Evolutionary conservation across 768 basidiomycete genomes (phyloP), one percentile per base, ranked within the genome.

Genomic region (Psilocybe tampanensis): DNA sequence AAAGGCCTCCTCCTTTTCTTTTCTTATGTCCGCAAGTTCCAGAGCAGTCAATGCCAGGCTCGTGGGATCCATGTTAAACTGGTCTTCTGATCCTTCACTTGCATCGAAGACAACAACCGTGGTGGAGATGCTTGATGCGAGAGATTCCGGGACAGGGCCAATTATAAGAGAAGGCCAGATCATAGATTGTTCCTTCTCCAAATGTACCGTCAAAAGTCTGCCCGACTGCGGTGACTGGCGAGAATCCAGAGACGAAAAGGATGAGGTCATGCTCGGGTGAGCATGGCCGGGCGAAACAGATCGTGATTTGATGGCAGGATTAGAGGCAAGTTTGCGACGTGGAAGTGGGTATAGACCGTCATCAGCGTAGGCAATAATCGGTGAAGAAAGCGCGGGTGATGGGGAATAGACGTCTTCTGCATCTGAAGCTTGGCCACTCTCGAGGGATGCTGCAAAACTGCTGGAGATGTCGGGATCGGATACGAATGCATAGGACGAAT

Each of bases 381-480:
- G 87, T 1, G 90, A 89, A 1, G 86, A 85, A 22, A 85, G 66
- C 0, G 78, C 84, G 0, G 88, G 81, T 11, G 88, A 86, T 2
- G 83, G 67, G 11, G 75, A 75, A 39, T 74, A 55, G 11, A 62
- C 68, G 59, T 92, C 90, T 54, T 92, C 91, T 13, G 78, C 76
- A 57, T 93, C 91, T 21, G 91, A 92, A 11, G 80, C 79, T 23
- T 85, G 86, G 13, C 77, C 86, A 61, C 88, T 88, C 66, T 90
- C 91, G 3, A 92, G 79, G 24, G 90, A 92, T 6, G 89, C 90
- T 1, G 89, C 89, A 61, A 92, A 92, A 68, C 88, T 90, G 72
- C 89, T 92, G 4, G 90, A 90, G 50, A 92, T 88, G 61, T 93
- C 91, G 2, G 85, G 85, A 63, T 93, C 91, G n/a, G 91, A 92